These are phyloP conservation scores for Sequoiadendron giganteum DNA, from an alignment of 75 land plant genomes.

Conservation along the genomic window DNA sequence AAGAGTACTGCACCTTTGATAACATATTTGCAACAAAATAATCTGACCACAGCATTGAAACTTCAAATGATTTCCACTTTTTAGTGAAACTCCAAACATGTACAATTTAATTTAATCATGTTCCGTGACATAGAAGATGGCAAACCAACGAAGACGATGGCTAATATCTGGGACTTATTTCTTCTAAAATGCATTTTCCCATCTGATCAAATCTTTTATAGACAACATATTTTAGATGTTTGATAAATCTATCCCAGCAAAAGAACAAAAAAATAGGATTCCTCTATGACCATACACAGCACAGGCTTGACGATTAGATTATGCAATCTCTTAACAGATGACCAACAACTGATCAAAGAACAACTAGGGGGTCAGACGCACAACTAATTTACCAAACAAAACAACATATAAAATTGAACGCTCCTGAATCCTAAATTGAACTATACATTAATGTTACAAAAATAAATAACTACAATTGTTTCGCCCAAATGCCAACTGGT, in stretches of 20 bases:
- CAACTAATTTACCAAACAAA: neutral
- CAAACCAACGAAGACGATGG: neutral
- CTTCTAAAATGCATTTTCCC: neutral
- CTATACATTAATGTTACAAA: neutral
- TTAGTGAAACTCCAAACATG: neutral
- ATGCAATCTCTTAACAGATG: neutral
- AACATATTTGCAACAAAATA: neutral
- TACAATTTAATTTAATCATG: neutral
- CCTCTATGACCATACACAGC: neutral
- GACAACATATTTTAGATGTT: neutral
- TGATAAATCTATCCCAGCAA: neutral
- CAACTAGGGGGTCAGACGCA: too few relatives aligned
- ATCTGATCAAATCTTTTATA: neutral
- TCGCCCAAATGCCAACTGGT: neutral
- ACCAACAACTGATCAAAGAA: neutral
- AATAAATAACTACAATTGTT: neutral
- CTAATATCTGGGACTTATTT: neutral
- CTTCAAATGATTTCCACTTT: neutral
- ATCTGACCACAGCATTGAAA: neutral
- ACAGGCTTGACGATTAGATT: neutral
- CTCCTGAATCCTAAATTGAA: neutral
- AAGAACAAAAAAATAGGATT: too few relatives aligned
- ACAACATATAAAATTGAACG: neutral
- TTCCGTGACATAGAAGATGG: neutral
- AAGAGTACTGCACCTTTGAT: neutral